Evolutionary conservation across 106 monocot genomes (phyloP).

Genomic region (Dendrobium nobile): DNA sequence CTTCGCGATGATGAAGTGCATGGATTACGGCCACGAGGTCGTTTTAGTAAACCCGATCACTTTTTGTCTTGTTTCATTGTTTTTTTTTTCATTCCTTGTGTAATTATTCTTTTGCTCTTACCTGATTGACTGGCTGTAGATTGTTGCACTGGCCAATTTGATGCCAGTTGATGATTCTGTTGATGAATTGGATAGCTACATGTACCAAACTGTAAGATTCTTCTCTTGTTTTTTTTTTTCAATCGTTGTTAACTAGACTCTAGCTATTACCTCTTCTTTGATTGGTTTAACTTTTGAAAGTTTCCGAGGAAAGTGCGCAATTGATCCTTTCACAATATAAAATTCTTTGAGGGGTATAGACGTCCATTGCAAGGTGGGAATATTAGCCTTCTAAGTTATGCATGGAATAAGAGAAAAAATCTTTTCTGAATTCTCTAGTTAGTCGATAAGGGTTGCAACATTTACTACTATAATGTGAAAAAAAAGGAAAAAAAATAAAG

Average conservation of each 20-base stretch:
- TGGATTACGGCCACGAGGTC: constrained; percentile 91
- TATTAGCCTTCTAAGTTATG: neutral
- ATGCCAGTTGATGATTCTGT: constrained; percentile 82
- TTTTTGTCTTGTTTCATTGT: neutral
- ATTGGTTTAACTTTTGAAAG: neutral
- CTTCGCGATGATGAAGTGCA: constrained; percentile 96
- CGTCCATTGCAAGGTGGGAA: neutral
- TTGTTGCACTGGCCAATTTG: constrained; percentile 92
- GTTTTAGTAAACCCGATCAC: neutral
- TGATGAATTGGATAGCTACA: constrained; percentile 97
- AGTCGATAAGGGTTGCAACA: neutral
- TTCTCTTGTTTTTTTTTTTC: neutral
- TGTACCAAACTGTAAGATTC: constrained; percentile 85
- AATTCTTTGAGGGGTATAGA: neutral
- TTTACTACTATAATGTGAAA: neutral
- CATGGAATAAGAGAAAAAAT: neutral
- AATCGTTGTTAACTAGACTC: neutral
- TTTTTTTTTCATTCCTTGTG: neutral
- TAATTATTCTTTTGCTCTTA: neutral
- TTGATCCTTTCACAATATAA: neutral
- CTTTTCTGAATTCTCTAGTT: neutral
- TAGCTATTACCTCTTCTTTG: neutral
- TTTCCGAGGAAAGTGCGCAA: neutral
- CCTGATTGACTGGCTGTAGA: constrained; percentile 21
- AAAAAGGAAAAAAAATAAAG: neutral